Evolutionary conservation across 2,329 filamentous ascomycete genomes (phyloP).

Genomic region (Beauveria brongniartii): DNA sequence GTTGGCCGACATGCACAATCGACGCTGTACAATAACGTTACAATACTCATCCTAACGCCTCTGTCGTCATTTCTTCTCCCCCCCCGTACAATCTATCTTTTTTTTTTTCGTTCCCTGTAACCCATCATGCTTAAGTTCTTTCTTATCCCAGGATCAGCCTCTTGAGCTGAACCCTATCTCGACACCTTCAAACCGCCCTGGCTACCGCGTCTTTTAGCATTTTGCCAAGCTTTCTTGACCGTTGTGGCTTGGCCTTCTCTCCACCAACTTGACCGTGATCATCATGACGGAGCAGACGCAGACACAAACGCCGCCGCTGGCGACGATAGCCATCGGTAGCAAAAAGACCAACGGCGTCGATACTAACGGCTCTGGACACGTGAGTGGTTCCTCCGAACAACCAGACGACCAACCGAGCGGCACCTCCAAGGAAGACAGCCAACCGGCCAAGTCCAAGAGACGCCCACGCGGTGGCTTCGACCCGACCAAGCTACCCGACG

Average conservation of each 20-base stretch:
- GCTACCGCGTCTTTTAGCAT: not conserved
- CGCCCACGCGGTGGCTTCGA: slow-evolving; percentile 71
- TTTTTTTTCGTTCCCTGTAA: not conserved
- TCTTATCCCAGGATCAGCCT: not conserved
- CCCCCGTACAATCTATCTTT: not conserved
- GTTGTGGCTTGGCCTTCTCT: slow-evolving; percentile 2
- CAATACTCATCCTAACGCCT: not conserved
- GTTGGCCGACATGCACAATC: too few relatives aligned
- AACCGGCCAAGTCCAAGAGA: not conserved
- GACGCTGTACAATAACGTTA: too few relatives aligned
- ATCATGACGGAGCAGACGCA: not conserved
- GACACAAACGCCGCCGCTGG: not conserved
- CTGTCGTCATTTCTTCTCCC: not conserved
- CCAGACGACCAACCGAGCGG: not conserved
- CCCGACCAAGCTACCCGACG: slow-evolving; percentile 64
- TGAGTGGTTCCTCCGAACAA: not conserved
- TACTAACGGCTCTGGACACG: not conserved
- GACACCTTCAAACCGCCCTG: not conserved
- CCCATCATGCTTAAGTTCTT: not conserved
- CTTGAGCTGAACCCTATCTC: not conserved
- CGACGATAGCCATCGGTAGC: not conserved
- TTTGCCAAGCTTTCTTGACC: slow-evolving; percentile 6
- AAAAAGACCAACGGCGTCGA: not conserved
- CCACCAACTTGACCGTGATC: not conserved
- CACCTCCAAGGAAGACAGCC: slow-evolving; percentile 3